phyloP scores from a whole-genome alignment of 1,139 yeast genomes.

The Suhomyces panamericanus region DNA sequence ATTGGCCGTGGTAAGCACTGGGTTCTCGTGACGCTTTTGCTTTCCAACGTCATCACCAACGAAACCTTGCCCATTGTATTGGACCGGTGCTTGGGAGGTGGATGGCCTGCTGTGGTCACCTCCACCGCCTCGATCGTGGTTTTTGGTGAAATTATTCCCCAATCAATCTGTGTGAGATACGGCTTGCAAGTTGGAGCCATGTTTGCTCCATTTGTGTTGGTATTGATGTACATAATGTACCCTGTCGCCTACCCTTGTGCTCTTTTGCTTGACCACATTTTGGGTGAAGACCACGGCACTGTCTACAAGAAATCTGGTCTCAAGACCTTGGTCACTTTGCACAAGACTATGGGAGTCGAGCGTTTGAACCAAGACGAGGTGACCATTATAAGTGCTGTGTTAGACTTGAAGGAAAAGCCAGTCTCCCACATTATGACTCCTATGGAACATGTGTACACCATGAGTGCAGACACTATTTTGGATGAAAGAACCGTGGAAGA shows the following conservation, averaged over 20 bases:
- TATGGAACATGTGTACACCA: conserved; percentile 82
- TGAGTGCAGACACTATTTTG: conserved; percentile 79
- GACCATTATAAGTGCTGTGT: conserved; percentile 89
- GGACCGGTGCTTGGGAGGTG: conserved; percentile 92
- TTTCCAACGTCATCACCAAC: conserved; percentile 89
- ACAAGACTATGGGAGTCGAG: conserved; percentile 94
- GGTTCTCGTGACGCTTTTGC: conserved; percentile 88
- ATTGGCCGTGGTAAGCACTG: conserved; percentile 90
- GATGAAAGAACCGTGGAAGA: conserved; percentile 86
- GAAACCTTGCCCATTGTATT: conserved; percentile 93
- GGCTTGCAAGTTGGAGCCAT: conserved; percentile 91
- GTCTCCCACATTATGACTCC: conserved; percentile 94
- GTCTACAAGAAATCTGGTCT: conserved; percentile 90
- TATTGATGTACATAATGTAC: conserved; percentile 84
- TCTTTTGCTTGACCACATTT: conserved; percentile 67
- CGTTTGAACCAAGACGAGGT: conserved; percentile 93
- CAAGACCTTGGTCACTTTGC: conserved; percentile 89
- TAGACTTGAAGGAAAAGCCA: conserved; percentile 89
- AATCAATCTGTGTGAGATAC: conserved; percentile 86
- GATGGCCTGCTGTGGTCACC: conserved; percentile 94
- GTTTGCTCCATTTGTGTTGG: conserved; percentile 83
- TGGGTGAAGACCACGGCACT: conserved; percentile 97
- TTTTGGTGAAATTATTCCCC: conserved; percentile 97
- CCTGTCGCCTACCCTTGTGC: conserved; percentile 95
- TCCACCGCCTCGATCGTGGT: conserved; percentile 91